Evolutionary conservation across 2,329 filamentous ascomycete species (phyloP).

Genomic region (Podosphaera xanthii): DNA sequence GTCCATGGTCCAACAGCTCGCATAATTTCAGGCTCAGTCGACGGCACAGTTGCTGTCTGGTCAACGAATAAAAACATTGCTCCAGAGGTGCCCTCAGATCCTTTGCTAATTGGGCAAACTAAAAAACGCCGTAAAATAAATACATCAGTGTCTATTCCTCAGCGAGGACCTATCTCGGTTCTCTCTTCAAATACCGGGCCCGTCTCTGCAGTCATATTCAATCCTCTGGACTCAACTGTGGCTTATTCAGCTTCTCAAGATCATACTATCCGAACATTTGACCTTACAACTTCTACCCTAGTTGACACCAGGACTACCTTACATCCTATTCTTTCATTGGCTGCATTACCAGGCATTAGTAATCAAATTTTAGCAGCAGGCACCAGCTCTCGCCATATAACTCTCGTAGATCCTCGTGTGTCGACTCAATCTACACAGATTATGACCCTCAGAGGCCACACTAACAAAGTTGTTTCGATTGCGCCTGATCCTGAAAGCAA

Average conservation of each 20-base stretch:
- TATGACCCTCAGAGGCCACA: slow-evolving; percentile 80
- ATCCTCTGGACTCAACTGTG: slow-evolving; percentile 63
- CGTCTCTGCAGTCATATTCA: slow-evolving; percentile 65
- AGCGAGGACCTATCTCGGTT: slow-evolving; percentile 58
- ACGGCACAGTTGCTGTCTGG: slow-evolving; percentile 76
- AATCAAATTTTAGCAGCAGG: slow-evolving; percentile 40
- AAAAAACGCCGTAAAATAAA: slow-evolving; percentile 55
- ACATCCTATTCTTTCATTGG: slow-evolving; percentile 60
- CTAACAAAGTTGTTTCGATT: slow-evolving; percentile 41
- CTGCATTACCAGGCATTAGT: slow-evolving; percentile 40
- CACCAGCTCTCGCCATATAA: slow-evolving; percentile 68
- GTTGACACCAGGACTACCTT: slow-evolving; percentile 69
- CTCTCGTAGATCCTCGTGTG: slow-evolving; percentile 73
- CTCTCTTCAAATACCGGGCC: slow-evolving; percentile 46
- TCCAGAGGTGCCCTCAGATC: slow-evolving; percentile 45
- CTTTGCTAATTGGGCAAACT: slow-evolving; percentile 42
- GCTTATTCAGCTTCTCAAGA: slow-evolving; percentile 84
- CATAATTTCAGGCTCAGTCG: slow-evolving; percentile 66
- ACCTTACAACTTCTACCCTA: slow-evolving; percentile 56
- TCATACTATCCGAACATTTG: slow-evolving; percentile 75
- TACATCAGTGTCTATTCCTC: slow-evolving; percentile 27
- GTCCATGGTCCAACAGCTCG: slow-evolving; percentile 51
- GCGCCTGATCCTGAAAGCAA: slow-evolving; percentile 33
- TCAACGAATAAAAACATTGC: slow-evolving; percentile 54
- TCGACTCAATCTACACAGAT: slow-evolving; percentile 54